phyloP scores from a whole-genome alignment of 495 filamentous ascomycete species.

The Xylaria longipes region DNA sequence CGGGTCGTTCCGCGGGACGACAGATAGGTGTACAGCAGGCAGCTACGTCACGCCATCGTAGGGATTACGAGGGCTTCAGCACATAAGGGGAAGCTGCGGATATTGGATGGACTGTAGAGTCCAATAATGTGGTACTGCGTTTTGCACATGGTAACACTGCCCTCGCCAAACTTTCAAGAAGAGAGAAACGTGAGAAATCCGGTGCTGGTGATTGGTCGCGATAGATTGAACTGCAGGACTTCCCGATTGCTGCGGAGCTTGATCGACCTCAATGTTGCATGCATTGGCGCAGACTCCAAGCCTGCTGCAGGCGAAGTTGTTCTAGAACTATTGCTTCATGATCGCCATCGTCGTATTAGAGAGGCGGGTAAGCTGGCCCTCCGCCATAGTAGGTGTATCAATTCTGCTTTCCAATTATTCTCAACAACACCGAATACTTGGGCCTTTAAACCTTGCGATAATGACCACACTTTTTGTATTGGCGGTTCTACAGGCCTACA shows the following conservation, averaged over 20 bases:
- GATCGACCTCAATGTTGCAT: background rate
- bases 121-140: background rate
- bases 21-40: background rate
- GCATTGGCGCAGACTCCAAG: constrained; percentile 5
- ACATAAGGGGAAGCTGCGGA: background rate
- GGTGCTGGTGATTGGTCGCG: constrained; percentile 9
- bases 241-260: constrained; percentile 6
- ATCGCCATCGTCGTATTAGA: background rate
- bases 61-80: background rate
- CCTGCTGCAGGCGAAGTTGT: background rate
- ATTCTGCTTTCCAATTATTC: background rate
- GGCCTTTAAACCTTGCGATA: background rate
- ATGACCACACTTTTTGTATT: background rate
- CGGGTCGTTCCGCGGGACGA: background rate
- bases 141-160: constrained; percentile 3
- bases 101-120: background rate
- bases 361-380: background rate
- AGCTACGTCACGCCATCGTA: constrained; percentile 7
- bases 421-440: background rate
- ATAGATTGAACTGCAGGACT: constrained; percentile 8
- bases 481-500: too few species aligned
- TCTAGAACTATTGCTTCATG: background rate
- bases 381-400: background rate
- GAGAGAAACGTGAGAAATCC: constrained; percentile 23
- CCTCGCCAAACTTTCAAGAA: background rate